Percentiles rank a stretch among this genome's conserved stretches.
These are phyloP conservation scores for Picea engelmannii DNA, from an alignment of 83 land plant species.

Conservation along the genomic window DNA sequence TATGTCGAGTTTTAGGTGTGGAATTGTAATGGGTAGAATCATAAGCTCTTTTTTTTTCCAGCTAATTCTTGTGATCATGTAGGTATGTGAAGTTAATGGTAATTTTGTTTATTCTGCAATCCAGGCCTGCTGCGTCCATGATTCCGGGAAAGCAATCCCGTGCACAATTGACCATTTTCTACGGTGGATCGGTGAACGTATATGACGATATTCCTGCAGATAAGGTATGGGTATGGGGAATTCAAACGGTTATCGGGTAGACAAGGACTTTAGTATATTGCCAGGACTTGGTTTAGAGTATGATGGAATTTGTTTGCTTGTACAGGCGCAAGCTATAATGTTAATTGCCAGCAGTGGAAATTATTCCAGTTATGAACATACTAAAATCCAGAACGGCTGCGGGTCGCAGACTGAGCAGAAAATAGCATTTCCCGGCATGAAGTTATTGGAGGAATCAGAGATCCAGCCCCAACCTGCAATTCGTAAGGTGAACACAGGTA, in stretches of 20 bases:
- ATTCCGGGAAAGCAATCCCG: neutral
- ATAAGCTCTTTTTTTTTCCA: no score
- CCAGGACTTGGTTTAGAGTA: no score
- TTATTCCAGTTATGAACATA: neutral
- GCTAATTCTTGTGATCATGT: no score
- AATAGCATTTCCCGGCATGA: neutral
- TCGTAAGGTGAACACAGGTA: neutral
- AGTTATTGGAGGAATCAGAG: neutral
- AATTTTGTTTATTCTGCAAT: neutral
- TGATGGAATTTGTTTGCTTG: no score
- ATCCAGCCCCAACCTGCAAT: neutral
- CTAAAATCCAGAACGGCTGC: neutral
- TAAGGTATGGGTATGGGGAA: neutral
- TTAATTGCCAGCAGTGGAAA: neutral
- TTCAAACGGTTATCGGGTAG: no score
- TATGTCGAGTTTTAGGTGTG: no score
- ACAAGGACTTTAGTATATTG: no score
- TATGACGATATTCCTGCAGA: constrained; percentile 5
- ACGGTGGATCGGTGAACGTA: constrained; percentile 1
- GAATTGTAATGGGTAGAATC: no score
- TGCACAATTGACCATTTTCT: constrained; percentile 3
- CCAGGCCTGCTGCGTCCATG: neutral
- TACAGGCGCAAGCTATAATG: neutral
- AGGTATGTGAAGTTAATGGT: no score
- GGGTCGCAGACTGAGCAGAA: neutral